Evolutionary conservation across 2,329 filamentous ascomycete genomes (phyloP).

Genomic region (Thielaviopsis punctulata): DNA sequence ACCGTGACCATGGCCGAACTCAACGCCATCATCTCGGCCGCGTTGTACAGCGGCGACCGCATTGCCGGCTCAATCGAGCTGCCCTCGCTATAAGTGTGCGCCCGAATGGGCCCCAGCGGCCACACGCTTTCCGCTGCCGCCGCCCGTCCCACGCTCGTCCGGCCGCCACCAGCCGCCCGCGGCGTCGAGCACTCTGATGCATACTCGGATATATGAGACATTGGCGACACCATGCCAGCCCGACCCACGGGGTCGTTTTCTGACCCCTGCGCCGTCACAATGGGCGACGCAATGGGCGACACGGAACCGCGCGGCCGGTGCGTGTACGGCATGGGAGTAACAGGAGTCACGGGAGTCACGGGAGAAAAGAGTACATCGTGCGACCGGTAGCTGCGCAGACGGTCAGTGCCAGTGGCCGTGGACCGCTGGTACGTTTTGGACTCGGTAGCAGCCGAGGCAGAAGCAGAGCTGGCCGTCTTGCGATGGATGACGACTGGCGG

Average conservation of each 20-base stretch:
- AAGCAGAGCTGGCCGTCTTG: background rate
- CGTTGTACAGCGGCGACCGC: background rate
- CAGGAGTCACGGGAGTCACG: background rate
- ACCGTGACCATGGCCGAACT: constrained; percentile 38
- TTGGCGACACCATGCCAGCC: background rate
- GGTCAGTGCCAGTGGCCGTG: background rate
- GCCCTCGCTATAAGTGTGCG: constrained; percentile 1
- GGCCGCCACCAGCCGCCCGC: too few relatives aligned
- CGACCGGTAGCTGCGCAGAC: background rate
- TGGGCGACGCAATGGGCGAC: background rate
- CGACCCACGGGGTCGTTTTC: background rate
- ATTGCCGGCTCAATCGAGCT: background rate
- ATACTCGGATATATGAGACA: background rate
- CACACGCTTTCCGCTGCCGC: too few relatives aligned
- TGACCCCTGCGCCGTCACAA: background rate
- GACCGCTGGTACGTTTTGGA: background rate
- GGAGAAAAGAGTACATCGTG: background rate
- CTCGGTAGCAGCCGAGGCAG: background rate
- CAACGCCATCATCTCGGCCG: constrained; percentile 18
- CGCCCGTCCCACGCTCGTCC: too few relatives aligned
- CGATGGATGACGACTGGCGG: background rate
- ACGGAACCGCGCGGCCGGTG: background rate
- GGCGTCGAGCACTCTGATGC: background rate
- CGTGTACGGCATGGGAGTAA: background rate
- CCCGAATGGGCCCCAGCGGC: too few relatives aligned